Evolutionary conservation across 2,329 filamentous ascomycete species (phyloP).

Genomic region (Teratosphaeria zuluensis): DNA sequence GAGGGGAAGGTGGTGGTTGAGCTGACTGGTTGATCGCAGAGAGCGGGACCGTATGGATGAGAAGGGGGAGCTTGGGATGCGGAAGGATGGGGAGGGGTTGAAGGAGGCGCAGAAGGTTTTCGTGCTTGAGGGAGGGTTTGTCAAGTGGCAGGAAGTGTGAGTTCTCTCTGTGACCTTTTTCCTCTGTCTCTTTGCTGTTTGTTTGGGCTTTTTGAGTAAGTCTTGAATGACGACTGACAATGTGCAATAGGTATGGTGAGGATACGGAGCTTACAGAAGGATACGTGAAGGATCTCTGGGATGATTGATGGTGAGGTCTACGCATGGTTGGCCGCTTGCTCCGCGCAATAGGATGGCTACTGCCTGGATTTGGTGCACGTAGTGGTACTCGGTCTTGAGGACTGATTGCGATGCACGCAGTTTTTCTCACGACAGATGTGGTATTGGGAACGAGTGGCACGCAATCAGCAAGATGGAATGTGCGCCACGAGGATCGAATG

Average conservation of each 20-base stretch:
- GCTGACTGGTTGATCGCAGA: conserved; percentile 19
- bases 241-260: conserved; percentile 1
- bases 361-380: too few species aligned
- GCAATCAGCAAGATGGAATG: too few species aligned
- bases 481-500: too few species aligned
- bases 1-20: too few species aligned
- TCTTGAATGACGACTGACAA: background rate
- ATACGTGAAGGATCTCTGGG: conserved; percentile 4
- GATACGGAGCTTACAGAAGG: conserved; percentile 3
- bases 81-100: conserved; percentile 18
- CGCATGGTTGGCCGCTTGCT: too few species aligned
- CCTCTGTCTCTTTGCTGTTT: too few species aligned
- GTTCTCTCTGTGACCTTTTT: conserved; percentile 5
- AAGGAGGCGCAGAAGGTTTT: conserved; percentile 57
- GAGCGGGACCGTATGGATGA: conserved; percentile 49
- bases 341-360: too few species aligned
- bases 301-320: background rate
- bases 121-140: conserved; percentile 76
- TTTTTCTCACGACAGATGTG: too few species aligned
- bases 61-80: conserved; percentile 22
- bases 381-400: too few species aligned
- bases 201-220: background rate
- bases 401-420: too few species aligned
- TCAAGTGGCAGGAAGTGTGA: conserved; percentile 74
- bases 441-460: too few species aligned